phyloP scores from a whole-genome alignment of 202 grass and related monocot species.

The Panicum hallii region DNA sequence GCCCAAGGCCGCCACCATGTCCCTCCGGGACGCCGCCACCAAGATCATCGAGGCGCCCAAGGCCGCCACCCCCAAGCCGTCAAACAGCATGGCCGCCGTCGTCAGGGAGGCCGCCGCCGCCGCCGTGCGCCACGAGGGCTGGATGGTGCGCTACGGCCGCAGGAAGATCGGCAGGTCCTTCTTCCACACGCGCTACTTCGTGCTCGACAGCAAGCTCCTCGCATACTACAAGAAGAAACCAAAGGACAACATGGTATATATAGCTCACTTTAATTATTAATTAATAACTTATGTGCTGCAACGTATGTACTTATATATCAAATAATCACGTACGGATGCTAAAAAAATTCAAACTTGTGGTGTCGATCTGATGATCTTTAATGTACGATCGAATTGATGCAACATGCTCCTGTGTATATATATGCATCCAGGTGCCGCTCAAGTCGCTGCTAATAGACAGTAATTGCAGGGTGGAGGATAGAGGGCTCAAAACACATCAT shows the following conservation, averaged over 20 bases:
- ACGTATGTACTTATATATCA: no score
- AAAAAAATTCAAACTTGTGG: no score
- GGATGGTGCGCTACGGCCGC: slow-evolving; percentile 86
- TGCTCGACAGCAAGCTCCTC: slow-evolving; percentile 18
- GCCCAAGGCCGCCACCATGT: slow-evolving; percentile 21
- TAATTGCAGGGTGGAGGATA: slow-evolving; percentile 91
- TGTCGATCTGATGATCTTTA: no score
- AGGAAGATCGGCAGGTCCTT: slow-evolving; percentile 81
- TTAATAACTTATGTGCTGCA: no score
- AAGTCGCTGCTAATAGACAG: slow-evolving; percentile 86
- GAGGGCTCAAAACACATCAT: slow-evolving; percentile 86
- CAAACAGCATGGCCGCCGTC: not conserved
- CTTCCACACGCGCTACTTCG: slow-evolving; percentile 77
- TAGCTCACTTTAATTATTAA: no score
- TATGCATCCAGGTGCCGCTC: slow-evolving; percentile 61
- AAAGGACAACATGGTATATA: slow-evolving; percentile 25
- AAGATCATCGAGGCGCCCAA: slow-evolving; percentile 31
- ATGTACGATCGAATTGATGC: not conserved
- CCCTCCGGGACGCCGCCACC: slow-evolving; percentile 26
- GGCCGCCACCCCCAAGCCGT: not conserved
- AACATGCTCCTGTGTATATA: not conserved
- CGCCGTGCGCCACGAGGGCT: slow-evolving; percentile 67
- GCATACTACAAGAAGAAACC: slow-evolving; percentile 34
- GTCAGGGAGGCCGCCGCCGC: slow-evolving; percentile 38
- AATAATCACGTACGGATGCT: no score